Evolutionary conservation across 176 grass and related monocot genomes (phyloP).

Genomic region (Oryza longistaminata): DNA sequence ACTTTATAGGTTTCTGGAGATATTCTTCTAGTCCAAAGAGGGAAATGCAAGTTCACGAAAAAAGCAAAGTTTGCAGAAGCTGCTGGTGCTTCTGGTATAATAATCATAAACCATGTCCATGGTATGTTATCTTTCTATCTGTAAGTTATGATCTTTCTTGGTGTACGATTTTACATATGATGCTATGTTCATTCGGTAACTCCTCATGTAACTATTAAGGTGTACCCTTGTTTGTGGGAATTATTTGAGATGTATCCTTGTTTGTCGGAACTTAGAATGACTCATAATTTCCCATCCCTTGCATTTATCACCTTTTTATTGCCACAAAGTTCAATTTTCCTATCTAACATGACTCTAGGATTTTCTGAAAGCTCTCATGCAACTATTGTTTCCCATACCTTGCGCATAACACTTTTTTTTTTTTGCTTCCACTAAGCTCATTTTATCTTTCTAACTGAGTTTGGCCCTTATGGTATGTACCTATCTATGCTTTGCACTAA

Average conservation of each 20-base stretch:
- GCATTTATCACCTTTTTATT: background rate
- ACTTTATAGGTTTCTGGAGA: constrained; percentile 66
- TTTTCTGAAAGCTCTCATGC: background rate
- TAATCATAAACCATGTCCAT: constrained; percentile 86
- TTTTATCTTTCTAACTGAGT: background rate
- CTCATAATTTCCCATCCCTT: background rate
- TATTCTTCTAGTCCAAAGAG: constrained; percentile 74
- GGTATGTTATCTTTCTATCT: constrained; percentile 43
- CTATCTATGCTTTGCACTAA: background rate
- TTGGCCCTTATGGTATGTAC: background rate
- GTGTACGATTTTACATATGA: constrained; percentile 4
- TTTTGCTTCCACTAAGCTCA: background rate
- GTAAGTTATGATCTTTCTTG: background rate
- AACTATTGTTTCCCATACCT: background rate
- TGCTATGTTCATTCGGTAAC: background rate
- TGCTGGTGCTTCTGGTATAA: constrained; percentile 86
- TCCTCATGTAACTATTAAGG: background rate
- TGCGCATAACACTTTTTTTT: background rate
- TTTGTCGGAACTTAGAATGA: background rate
- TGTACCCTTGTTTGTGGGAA: background rate
- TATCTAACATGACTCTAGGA: background rate
- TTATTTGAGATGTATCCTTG: background rate
- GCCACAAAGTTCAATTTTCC: background rate
- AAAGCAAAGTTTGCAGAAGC: constrained; percentile 89
- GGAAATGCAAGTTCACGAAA: constrained; percentile 86